Conservation (phyloP, 2,329 filamentous ascomycete genomes). For the Tolypocladium album region DNA sequence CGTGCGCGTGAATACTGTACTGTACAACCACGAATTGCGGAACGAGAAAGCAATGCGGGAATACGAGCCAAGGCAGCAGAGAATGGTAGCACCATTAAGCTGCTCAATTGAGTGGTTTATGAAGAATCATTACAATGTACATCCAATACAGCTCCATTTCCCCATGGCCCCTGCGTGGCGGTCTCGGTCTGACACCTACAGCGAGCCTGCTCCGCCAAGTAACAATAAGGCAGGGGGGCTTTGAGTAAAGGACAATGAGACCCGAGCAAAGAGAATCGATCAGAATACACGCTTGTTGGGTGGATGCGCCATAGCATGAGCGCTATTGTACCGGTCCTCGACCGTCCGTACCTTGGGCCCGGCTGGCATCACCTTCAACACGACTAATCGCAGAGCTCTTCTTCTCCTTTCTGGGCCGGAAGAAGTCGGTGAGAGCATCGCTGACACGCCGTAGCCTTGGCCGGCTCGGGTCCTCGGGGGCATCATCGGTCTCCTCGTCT, state of each 20-base stretch:
- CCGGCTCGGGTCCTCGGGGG: conserved; percentile 9
- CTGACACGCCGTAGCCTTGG: conserved; percentile 28
- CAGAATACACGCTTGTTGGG: not conserved
- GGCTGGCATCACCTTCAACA: too few species aligned
- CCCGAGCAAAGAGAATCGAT: not conserved
- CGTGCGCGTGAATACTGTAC: not conserved
- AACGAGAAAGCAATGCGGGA: not conserved
- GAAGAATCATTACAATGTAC: not conserved
- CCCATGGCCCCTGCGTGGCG: not conserved
- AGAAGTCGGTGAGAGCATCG: conserved; percentile 29
- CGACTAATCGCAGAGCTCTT: conserved; percentile 10
- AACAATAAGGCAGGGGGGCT: not conserved
- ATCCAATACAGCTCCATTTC: not conserved
- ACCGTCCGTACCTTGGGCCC: not conserved
- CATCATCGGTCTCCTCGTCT: conserved; percentile 8
- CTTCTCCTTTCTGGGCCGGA: conserved; percentile 23
- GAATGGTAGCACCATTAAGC: not conserved
- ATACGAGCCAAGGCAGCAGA: not conserved
- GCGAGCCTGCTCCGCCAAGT: not conserved
- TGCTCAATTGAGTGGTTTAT: not conserved
- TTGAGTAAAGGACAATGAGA: not conserved
- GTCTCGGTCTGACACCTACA: not conserved
- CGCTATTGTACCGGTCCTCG: not conserved
- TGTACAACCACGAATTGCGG: too few species aligned
- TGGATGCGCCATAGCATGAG: not conserved